A percentile compares a stretch with the other conserved stretches of the same genome.
Conservation (phyloP, 2,329 filamentous ascomycete species). For the Colletotrichum lupini region DNA sequence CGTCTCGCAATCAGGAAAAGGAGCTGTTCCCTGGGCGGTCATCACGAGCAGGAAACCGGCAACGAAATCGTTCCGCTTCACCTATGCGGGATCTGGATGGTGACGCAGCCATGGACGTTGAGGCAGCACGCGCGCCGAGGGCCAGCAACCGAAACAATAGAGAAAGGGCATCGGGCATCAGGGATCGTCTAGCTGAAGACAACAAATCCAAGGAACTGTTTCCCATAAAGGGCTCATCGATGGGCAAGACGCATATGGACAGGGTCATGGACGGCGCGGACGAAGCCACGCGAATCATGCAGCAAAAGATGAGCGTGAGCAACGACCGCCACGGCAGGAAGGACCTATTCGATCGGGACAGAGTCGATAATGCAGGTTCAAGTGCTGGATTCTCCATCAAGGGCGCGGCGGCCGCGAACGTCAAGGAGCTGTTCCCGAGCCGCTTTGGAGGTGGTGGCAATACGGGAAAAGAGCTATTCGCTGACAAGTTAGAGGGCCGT, state of each 20-base stretch:
- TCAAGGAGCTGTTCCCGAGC: conserved; percentile 76
- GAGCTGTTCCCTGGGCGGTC: conserved; percentile 70
- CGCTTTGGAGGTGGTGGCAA: conserved; percentile 65
- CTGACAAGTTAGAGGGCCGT: conserved; percentile 67
- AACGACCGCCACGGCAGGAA: conserved; percentile 51
- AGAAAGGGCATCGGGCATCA: conserved; percentile 47
- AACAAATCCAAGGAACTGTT: conserved; percentile 53
- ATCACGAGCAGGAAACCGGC: conserved; percentile 38
- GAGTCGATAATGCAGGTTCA: conserved; percentile 57
- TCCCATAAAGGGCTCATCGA: conserved; percentile 45
- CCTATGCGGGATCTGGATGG: conserved; percentile 57
- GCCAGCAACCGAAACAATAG: conserved; percentile 49
- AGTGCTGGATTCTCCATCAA: conserved; percentile 73
- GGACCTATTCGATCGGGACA: conserved; percentile 64
- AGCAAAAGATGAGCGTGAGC: conserved; percentile 35
- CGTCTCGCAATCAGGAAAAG: conserved; percentile 59
- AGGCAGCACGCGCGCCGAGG: conserved; percentile 39
- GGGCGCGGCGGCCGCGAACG: conserved; percentile 63
- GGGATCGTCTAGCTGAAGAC: conserved; percentile 44
- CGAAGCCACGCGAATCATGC: conserved; percentile 41
- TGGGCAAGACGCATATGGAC: conserved; percentile 52
- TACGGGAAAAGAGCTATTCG: conserved; percentile 76
- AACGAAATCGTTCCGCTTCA: conserved; percentile 63
- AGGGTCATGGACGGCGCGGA: conserved; percentile 31
- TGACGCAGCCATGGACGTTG: conserved; percentile 51